A percentile compares a stretch with the other conserved stretches of the same genome.
Conservation (phyloP, 23 red algal genomes). For the Gracilaria caudata region DNA sequence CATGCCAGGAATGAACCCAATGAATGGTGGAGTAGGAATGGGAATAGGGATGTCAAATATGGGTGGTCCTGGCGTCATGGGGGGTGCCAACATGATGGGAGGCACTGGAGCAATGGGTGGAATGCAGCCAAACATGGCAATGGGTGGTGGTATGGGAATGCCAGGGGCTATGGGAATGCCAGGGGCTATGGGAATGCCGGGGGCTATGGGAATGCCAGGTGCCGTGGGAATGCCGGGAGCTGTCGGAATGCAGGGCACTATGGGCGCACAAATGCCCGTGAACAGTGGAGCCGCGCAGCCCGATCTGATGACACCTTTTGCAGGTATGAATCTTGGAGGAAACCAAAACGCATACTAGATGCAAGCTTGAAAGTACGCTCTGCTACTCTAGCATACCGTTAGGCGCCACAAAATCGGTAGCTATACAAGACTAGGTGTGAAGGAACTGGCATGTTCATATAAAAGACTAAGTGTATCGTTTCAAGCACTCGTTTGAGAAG, state of each 20-base stretch:
- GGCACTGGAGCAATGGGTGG: constrained; percentile 16
- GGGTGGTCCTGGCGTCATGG: not conserved
- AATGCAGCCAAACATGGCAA: constrained; percentile 17
- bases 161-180: constrained; percentile 6
- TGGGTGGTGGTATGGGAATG: constrained; percentile 35
- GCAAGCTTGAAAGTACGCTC: not conserved
- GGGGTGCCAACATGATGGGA: not conserved
- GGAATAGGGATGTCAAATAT: constrained; percentile 42
- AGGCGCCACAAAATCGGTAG: not conserved
- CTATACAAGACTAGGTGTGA: not conserved
- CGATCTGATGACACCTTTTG: constrained; percentile 63
- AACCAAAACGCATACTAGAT: constrained; percentile 16
- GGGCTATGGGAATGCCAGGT: constrained; percentile 26
- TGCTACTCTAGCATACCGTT: not conserved
- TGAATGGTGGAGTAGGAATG: constrained; percentile 32
- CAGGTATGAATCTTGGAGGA: constrained; percentile 66
- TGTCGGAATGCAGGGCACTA: constrained; percentile 18
- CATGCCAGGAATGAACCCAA: constrained; percentile 23
- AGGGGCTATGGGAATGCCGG: constrained; percentile 30
- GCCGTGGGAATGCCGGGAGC: constrained; percentile 23
- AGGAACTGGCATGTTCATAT: not conserved
- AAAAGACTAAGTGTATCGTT: not conserved
- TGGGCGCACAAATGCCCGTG: constrained; percentile 32
- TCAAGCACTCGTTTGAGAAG: no score
- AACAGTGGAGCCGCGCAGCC: constrained; percentile 23